Percentiles rank a stretch among this genome's conserved stretches.
These are phyloP conservation scores for Colletotrichum cordylinicola DNA, from an alignment of 2,329 filamentous ascomycete genomes.

Conservation along the genomic window DNA sequence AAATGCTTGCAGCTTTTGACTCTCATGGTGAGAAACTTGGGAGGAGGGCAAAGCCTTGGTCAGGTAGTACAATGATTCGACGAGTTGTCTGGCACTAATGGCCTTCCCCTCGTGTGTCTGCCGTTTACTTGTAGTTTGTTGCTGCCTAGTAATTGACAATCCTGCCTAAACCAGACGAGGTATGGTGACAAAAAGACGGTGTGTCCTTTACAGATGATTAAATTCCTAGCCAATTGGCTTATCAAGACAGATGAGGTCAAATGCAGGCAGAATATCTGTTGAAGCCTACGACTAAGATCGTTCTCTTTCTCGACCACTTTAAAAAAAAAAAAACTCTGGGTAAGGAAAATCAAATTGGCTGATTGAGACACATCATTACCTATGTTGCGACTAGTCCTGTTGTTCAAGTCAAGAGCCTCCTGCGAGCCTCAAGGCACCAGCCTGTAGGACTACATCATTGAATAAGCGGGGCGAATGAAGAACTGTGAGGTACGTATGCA, in stretches of 20 bases:
- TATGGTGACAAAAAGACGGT: not conserved
- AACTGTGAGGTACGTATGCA: not conserved
- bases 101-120: not conserved
- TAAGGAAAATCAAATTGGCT: no score
- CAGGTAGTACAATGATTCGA: not conserved
- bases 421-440: not conserved
- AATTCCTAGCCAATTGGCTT: not conserved
- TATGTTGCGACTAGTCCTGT: not conserved
- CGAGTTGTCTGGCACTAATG: not conserved
- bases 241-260: no score
- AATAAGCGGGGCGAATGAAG: not conserved
- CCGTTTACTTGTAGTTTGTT: not conserved
- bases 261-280: no score
- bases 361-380: accelerated
- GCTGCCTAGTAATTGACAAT: not conserved
- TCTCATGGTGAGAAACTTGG: not conserved
- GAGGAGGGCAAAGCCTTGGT: not conserved
- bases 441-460: not conserved
- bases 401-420: not conserved
- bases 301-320: no score
- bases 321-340: no score
- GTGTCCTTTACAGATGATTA: not conserved
- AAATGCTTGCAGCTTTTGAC: not conserved
- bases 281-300: no score
- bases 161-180: not conserved